phyloP scores from a whole-genome alignment of 768 basidiomycete genomes.

The Pulveroboletus sp. region DNA sequence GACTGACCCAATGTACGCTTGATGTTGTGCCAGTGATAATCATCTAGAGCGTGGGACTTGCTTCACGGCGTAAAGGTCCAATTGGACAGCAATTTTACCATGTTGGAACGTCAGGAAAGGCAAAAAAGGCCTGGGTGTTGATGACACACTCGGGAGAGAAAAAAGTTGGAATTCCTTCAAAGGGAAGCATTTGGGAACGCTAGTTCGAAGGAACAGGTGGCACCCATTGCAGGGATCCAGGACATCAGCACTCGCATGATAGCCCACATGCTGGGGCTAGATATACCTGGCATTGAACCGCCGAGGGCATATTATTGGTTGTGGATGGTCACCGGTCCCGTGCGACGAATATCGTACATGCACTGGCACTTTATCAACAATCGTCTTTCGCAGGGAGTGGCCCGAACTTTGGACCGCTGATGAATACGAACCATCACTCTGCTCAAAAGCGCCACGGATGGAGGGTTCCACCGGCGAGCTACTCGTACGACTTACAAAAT shows the following conservation, averaged over 20 bases:
- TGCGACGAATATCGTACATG: constrained; percentile 11
- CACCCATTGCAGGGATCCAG: constrained; percentile 44
- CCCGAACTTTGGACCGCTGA: constrained; percentile 5
- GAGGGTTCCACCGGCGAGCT: constrained; percentile 15
- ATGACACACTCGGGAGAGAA: constrained; percentile 61
- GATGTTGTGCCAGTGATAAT: too few species aligned
- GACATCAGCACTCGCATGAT: constrained; percentile 62
- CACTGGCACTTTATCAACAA: constrained; percentile 18
- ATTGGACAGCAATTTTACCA: constrained; percentile 37
- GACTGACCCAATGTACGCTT: constrained; percentile 63
- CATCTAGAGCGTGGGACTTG: constrained; percentile 60
- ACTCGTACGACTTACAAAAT: constrained; percentile 21
- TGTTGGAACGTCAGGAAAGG: constrained; percentile 39
- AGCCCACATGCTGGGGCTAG: constrained; percentile 69
- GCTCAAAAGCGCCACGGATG: constrained; percentile 17
- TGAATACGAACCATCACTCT: constrained; percentile 17
- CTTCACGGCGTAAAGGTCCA: constrained; percentile 64
- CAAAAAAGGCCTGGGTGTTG: constrained; percentile 57
- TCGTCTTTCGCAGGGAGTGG: constrained; percentile 2
- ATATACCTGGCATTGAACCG: constrained; percentile 53
- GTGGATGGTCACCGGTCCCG: constrained; percentile 71
- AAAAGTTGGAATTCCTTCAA: constrained; percentile 42
- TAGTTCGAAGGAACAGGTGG: constrained; percentile 23
- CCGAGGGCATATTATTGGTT: constrained; percentile 54
- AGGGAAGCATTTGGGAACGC: constrained; percentile 36